These are phyloP conservation scores for Candida frijolesensis DNA, from an alignment of 1,139 yeast species.

Conservation along the genomic window DNA sequence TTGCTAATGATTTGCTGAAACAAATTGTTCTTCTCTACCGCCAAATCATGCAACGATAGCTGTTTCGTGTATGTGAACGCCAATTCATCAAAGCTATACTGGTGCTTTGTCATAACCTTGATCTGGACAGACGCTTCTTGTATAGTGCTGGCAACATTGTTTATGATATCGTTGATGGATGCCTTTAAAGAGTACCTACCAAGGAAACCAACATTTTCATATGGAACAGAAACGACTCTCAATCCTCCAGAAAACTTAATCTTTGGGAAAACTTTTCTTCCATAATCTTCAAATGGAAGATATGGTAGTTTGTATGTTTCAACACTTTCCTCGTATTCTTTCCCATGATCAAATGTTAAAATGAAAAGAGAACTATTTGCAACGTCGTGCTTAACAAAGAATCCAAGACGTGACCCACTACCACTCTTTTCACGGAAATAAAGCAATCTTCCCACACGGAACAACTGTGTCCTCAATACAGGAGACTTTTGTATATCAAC, in stretches of 20 bases:
- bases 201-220: constrained; percentile 52
- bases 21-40: constrained; percentile 46
- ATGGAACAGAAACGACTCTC: constrained; percentile 47
- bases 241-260: constrained; percentile 36
- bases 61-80: constrained; percentile 48
- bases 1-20: constrained; percentile 35
- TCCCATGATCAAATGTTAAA: constrained; percentile 50
- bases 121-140: constrained; percentile 46
- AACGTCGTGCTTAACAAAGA: constrained; percentile 46
- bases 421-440: constrained; percentile 53
- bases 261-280: constrained; percentile 28
- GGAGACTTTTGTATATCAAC: constrained; percentile 51
- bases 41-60: constrained; percentile 54
- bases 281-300: constrained; percentile 39
- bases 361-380: constrained; percentile 32
- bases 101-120: constrained; percentile 37
- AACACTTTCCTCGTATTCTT: constrained; percentile 31
- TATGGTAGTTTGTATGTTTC: constrained; percentile 50
- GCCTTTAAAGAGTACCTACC: constrained; percentile 46
- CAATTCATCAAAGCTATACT: constrained; percentile 49
- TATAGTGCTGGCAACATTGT: constrained; percentile 45
- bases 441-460: constrained; percentile 61
- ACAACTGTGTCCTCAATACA: constrained; percentile 42
- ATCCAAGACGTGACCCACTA: constrained; percentile 50
- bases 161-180: constrained; percentile 44